A percentile compares a stretch with the other conserved stretches of the same genome.
phyloP scores from a whole-genome alignment of 225 moss, liverwort and hornwort species.

The Takakia lepidozioides region DNA sequence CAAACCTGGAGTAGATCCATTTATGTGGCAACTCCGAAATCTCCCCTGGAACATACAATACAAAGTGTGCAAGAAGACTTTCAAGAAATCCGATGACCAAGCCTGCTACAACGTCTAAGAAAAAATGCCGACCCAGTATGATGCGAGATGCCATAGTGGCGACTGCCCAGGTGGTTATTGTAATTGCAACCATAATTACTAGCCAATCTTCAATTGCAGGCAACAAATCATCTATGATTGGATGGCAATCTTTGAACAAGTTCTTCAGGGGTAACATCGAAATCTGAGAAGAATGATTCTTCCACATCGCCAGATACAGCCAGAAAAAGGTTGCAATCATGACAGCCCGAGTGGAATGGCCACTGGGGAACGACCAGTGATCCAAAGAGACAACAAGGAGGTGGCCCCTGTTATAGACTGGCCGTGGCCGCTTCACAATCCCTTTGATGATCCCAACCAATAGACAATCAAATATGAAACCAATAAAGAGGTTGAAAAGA shows the following conservation, averaged over 20 bases:
- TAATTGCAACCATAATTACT: conserved; percentile 8
- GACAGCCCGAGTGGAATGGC: conserved; percentile 49
- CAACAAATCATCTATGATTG: conserved; percentile 16
- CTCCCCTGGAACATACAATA: conserved; percentile 37
- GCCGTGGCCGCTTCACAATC: conserved; percentile 41
- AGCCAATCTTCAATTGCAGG: conserved; percentile 22
- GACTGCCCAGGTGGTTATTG: conserved; percentile 35
- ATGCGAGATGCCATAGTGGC: conserved; percentile 44
- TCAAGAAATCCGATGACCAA: conserved; percentile 39
- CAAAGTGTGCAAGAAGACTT: conserved; percentile 40
- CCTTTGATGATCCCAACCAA: conserved; percentile 44
- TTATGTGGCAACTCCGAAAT: conserved; percentile 40
- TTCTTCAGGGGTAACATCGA: too few species aligned
- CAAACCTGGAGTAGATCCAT: conserved; percentile 19
- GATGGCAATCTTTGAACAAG: conserved; percentile 8
- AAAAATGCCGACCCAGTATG: conserved; percentile 55
- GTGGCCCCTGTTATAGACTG: conserved; percentile 46
- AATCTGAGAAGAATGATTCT: conserved; percentile 8
- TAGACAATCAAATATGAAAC: conserved; percentile 54
- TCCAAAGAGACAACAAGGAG: conserved; percentile 43
- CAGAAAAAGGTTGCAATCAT: conserved; percentile 51
- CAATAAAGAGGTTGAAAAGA: conserved; percentile 58
- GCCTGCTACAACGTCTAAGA: conserved; percentile 62
- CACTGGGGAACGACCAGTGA: conserved; percentile 71
- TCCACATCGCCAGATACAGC: conserved; percentile 47